Evolutionary conservation across 2,329 filamentous ascomycete species (phyloP), one percentile per base, ranked within the genome.

Genomic region (Cordyceps tenuipes): DNA sequence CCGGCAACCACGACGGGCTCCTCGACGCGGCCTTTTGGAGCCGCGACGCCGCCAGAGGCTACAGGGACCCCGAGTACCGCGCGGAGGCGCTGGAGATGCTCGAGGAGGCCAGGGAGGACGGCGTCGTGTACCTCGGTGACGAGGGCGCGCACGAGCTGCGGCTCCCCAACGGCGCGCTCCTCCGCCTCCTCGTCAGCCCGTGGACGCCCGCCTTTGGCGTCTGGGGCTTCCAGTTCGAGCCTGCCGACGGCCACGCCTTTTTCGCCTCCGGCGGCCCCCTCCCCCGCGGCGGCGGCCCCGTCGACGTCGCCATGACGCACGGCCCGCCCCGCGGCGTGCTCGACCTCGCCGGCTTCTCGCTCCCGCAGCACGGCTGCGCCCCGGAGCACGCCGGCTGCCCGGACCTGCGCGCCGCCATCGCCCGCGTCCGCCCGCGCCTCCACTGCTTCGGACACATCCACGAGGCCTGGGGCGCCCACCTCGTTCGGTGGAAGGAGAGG

Each of bases 371-470:
- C 59, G 58, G 34, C 9, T 36, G 59, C 65, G 9, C 63, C 61
- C n/a, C 63, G 61, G n/a, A 53, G 26, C 66, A 69, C 15, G 73
- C 71, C 19, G 79, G 82, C 21, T 79, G 79, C 61, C 63, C 64
- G 0, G 62, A 73, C 17, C 73, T 85, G 3, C 76, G 82, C 57
- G 67, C 66, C 0, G 78, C 81, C 0, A 66, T 84, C 0, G 71
- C 73, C 1, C 66, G 66, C 0, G 72, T 76, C 1, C 71, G 70
- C 31, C 81, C 82, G 1, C 66, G 67, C 7, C 63, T 84, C 4
- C 79, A 83, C 66, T 83, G 80, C 66, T 84, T 83, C 61, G 82
- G 82, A 0, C 82, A 84, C 62, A 79, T 84, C n/a, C 82, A 85
- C 65, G 79, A 83, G 64, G 77, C 74, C 0, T 87, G 82, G 81